A percentile compares a stretch with the other conserved stretches of the same genome.
These are phyloP conservation scores for Fusarium stilboides DNA, from an alignment of 2,329 filamentous ascomycete species.

Conservation along the genomic window DNA sequence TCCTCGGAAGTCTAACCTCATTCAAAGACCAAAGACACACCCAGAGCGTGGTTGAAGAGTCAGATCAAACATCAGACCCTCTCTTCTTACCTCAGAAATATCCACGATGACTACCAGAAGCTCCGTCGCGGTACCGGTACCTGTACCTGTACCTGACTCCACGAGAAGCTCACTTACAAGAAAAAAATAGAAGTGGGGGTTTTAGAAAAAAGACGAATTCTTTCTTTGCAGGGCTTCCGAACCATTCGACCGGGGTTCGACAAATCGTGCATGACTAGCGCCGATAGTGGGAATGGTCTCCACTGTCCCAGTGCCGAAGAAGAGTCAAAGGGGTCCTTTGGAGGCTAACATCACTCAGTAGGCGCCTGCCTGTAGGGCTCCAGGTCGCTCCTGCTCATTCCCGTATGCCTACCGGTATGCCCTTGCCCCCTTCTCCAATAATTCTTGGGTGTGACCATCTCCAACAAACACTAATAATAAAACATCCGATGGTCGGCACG, in stretches of 20 bases:
- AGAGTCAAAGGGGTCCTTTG: slow-evolving; percentile 40
- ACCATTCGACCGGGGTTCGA: slow-evolving; percentile 47
- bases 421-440: not conserved
- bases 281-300: slow-evolving; percentile 37
- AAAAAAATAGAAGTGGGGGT: slow-evolving; percentile 28
- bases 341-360: slow-evolving; percentile 15
- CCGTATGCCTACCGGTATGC: not conserved
- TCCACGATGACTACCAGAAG: slow-evolving; percentile 38
- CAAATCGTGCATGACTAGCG: slow-evolving; percentile 52
- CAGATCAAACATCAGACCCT: slow-evolving; percentile 38
- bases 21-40: slow-evolving; percentile 21
- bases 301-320: slow-evolving; percentile 46
- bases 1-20: slow-evolving; percentile 12
- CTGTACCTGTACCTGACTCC: slow-evolving; percentile 34
- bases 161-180: slow-evolving; percentile 35
- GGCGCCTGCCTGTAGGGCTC: slow-evolving; percentile 16
- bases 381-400: slow-evolving; percentile 1
- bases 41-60: slow-evolving; percentile 40
- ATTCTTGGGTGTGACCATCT: slow-evolving; percentile 16
- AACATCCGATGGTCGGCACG: slow-evolving; percentile 33
- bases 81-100: slow-evolving; percentile 35
- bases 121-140: slow-evolving; percentile 42
- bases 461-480: slow-evolving; percentile 31
- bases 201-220: slow-evolving; percentile 15
- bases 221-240: slow-evolving; percentile 22